Conservation (phyloP, 1,284 basidiomycete species). For the Sutorius eximius region DNA sequence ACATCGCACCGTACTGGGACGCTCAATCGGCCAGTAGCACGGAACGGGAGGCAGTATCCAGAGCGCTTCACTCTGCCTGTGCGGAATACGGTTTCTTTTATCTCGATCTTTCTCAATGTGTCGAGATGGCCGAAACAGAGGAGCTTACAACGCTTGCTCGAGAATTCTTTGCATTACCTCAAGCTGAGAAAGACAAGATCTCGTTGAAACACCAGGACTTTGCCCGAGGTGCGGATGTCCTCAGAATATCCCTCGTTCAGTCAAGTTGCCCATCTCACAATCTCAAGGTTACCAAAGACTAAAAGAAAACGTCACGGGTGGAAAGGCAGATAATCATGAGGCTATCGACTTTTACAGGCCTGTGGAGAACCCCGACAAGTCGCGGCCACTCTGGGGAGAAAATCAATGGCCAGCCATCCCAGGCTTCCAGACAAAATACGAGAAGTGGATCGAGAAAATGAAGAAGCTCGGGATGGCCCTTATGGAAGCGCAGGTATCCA, state of each 20-base stretch:
- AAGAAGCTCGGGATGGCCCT: constrained; percentile 70
- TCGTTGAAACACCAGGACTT: constrained; percentile 64
- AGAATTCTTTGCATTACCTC: constrained; percentile 70
- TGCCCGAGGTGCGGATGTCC: constrained; percentile 60
- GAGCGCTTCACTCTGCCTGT: constrained; percentile 71
- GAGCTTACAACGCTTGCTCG: constrained; percentile 63
- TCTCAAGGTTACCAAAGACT: constrained; percentile 68
- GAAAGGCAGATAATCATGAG: constrained; percentile 84
- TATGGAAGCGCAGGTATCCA: constrained; percentile 71
- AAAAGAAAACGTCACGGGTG: constrained; percentile 82
- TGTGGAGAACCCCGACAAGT: constrained; percentile 65
- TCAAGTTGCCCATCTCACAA: background rate
- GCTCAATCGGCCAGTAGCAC: constrained; percentile 11
- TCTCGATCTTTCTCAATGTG: constrained; percentile 63
- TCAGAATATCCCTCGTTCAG: background rate
- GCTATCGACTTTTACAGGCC: constrained; percentile 80
- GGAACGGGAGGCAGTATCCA: constrained; percentile 44
- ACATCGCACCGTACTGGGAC: constrained; percentile 56
- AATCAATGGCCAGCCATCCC: constrained; percentile 79
- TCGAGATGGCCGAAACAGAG: constrained; percentile 59
- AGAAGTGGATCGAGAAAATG: constrained; percentile 81
- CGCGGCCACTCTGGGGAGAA: constrained; percentile 70
- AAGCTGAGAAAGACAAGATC: constrained; percentile 73
- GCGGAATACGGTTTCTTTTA: constrained; percentile 86
- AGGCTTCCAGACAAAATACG: constrained; percentile 60